Evolutionary conservation across 2,329 filamentous ascomycete genomes (phyloP).

Genomic region (Botrytis fragariae): DNA sequence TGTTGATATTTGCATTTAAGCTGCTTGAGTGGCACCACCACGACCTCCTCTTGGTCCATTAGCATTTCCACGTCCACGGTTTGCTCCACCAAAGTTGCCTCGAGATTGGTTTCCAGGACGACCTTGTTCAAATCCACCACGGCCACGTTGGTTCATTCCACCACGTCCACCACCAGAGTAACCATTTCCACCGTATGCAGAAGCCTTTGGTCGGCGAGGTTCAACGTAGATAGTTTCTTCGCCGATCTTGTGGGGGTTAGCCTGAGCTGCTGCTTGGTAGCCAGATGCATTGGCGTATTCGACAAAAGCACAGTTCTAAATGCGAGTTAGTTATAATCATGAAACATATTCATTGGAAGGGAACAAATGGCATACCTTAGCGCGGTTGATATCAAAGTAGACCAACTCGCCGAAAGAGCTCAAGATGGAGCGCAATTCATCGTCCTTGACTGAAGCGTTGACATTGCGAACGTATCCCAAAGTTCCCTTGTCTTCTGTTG

Average conservation of each 20-base stretch:
- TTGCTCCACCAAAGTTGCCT: conserved; percentile 45
- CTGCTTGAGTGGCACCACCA: conserved; percentile 42
- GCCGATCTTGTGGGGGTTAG: conserved; percentile 83
- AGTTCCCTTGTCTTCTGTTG: conserved; percentile 69
- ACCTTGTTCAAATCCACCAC: conserved; percentile 62
- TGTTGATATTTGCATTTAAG: conserved; percentile 16
- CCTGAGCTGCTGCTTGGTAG: conserved; percentile 77
- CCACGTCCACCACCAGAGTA: conserved; percentile 61
- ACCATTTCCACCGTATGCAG: conserved; percentile 67
- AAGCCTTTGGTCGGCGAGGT: conserved; percentile 76
- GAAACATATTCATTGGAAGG: not conserved
- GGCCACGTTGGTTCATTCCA: conserved; percentile 59
- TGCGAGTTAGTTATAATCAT: conserved; percentile 23
- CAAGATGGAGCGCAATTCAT: conserved; percentile 68
- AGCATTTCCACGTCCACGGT: conserved; percentile 61
- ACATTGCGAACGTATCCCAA: conserved; percentile 96
- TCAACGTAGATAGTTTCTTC: conserved; percentile 83
- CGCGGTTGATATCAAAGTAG: conserved; percentile 75
- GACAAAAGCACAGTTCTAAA: conserved; percentile 91
- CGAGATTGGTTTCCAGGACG: conserved; percentile 42
- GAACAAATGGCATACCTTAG: conserved; percentile 64
- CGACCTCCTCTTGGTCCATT: conserved; percentile 64
- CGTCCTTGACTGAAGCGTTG: conserved; percentile 77
- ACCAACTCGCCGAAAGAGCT: conserved; percentile 68
- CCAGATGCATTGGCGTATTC: conserved; percentile 81